Base-by-base conservation (phyloP, 164 flowering plant genomes). In the Cinnamomum chago region DNA sequence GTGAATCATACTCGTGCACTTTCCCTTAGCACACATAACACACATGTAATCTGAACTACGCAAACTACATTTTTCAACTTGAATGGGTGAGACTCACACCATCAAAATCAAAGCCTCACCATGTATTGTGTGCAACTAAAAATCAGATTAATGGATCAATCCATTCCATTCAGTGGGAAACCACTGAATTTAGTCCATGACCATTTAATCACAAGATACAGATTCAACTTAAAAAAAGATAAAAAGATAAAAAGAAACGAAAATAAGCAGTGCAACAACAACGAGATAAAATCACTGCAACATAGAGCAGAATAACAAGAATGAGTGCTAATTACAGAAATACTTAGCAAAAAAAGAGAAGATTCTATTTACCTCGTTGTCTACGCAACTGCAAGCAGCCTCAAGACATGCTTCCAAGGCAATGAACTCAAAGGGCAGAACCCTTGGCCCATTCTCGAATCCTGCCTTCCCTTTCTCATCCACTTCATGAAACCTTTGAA, bases 361-460 rank as follows among this genome's bases (percentile, higher is more conserved):
- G 60, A 18, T 14, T 1, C 60, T 55, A 27, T 71, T 67, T 80
- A 95, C 99, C 77, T 95, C 99, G 75, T 76, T 92, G 30, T 95
- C 99, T 73, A 95, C 85, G 83, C 90, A 85, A 75, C 93, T 87
- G 80, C 98, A 95, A 81, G 98, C 95, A 78, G 95, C 91, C 80
- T 95, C 98, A 55, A 95, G 94, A 79, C 99, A 93, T 24, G 99
- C 94, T 83, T 95, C 99, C 85, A 95, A 70, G 1, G 97, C 94
- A 50, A 95, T 88, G 81, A 95, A 95, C 81, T 95, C 99, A 83
- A 92, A 95, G 0, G 95, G 99, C 62, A 90, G 97, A 76, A 86
- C 85, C 85, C 88, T 93, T 66, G 84, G 80, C 40, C 90, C 93
- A 79, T 83, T 91, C 70, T 85, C 91, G 17, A 75, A 78, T 73